These are phyloP conservation scores for Paramecium octaurelia DNA, from an alignment of 73 alveolate genomes.

Conservation along the genomic window DNA sequence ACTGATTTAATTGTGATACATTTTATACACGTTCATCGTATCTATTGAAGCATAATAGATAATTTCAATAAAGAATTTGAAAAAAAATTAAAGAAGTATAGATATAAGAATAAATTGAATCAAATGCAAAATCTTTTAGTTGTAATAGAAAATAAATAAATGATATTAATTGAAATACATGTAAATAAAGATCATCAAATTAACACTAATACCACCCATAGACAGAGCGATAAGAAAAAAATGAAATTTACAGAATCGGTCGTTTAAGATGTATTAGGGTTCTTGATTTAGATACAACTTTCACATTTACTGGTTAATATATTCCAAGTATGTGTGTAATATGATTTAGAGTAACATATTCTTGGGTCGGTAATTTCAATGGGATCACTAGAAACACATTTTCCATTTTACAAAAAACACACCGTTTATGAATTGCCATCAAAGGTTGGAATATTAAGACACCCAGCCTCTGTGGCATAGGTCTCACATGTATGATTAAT, in stretches of 20 bases:
- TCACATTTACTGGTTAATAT: background rate
- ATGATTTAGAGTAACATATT: background rate
- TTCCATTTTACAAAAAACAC: background rate
- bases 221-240: too few relatives aligned
- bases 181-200: too few relatives aligned
- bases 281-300: background rate
- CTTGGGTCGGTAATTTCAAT: background rate
- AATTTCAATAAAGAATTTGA: too few relatives aligned
- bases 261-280: background rate
- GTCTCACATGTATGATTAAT: background rate
- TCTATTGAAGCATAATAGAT: too few relatives aligned
- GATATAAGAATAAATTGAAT: too few relatives aligned
- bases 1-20: too few relatives aligned
- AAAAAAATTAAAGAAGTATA: too few relatives aligned
- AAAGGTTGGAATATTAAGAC: background rate
- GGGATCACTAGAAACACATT: background rate
- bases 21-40: too few relatives aligned
- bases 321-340: constrained; percentile 15
- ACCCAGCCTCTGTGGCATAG: background rate
- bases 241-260: background rate
- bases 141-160: too few relatives aligned
- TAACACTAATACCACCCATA: too few relatives aligned
- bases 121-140: too few relatives aligned
- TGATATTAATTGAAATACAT: too few relatives aligned
- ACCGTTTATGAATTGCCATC: background rate